Conservation (phyloP, 345 rosid genomes). For the Salix exigua region DNA sequence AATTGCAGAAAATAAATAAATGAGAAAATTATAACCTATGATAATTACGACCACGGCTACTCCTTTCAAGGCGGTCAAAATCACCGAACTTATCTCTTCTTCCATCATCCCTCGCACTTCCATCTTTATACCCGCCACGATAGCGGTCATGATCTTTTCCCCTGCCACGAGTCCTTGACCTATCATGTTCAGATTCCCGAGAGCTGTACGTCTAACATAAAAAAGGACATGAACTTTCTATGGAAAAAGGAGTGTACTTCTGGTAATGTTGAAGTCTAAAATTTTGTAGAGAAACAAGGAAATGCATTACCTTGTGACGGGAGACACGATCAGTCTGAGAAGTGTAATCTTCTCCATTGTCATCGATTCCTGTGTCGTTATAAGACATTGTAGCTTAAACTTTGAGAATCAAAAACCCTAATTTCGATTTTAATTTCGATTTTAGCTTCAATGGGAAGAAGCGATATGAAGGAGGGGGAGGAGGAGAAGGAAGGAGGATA, state of each 20-base stretch:
- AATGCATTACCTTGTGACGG: not conserved
- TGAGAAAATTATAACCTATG: conserved; percentile 16
- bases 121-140: conserved; percentile 17
- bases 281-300: not conserved
- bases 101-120: conserved; percentile 5
- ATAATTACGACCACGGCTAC: conserved; percentile 1
- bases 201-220: conserved; percentile 8
- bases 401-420: not conserved
- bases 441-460: not conserved
- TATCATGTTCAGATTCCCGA: conserved; percentile 17
- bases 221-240: not conserved
- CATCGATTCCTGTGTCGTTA: not conserved
- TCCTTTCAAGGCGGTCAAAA: conserved; percentile 5
- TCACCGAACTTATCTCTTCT: conserved; percentile 17
- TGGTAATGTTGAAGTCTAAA: not conserved
- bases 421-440: not conserved
- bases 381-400: not conserved
- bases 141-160: conserved; percentile 7
- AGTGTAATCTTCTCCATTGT: not conserved
- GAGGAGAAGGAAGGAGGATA: rapidly evolving
- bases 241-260: not conserved
- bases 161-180: conserved; percentile 12
- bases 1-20: not conserved
- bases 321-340: not conserved
- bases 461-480: not conserved